A percentile compares a stretch with the other conserved stretches of the same genome.
Conservation (phyloP, 1,139 yeast genomes). For the Lodderomyces metapsilosis region DNA sequence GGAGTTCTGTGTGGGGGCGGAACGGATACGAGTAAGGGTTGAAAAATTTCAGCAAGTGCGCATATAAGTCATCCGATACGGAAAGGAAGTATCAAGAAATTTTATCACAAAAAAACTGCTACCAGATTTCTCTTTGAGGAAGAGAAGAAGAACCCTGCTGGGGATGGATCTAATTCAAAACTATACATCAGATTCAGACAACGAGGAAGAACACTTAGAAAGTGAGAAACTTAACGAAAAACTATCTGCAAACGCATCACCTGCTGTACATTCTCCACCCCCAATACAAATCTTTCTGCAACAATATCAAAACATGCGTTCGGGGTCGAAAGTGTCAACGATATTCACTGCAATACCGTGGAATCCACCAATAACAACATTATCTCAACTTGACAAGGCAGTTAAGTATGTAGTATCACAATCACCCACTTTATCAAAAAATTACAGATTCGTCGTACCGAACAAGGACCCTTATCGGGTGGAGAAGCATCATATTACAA, state of each 20-base stretch:
- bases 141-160: too few relatives aligned
- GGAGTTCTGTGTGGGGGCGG: too few relatives aligned
- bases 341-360: constrained; percentile 12
- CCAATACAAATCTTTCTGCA: constrained; percentile 14
- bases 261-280: too few relatives aligned
- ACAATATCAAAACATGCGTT: constrained; percentile 9
- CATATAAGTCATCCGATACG: not conserved
- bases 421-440: constrained; percentile 9
- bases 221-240: not conserved
- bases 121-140: too few relatives aligned
- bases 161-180: constrained; percentile 14
- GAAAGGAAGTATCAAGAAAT: not conserved
- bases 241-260: not conserved
- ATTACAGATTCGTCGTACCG: constrained; percentile 9
- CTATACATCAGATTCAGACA: constrained; percentile 12
- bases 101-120: not conserved
- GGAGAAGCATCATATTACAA: constrained; percentile 10
- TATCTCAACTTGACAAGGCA: constrained; percentile 6
- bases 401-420: constrained; percentile 2
- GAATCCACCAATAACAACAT: constrained; percentile 9
- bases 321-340: not conserved
- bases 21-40: too few relatives aligned
- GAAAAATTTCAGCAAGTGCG: not conserved
- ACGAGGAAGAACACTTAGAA: constrained; percentile 6
- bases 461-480: constrained; percentile 9